phyloP scores from a whole-genome alignment of 2,329 filamentous ascomycete genomes.

The Stenocarpella maydis region DNA sequence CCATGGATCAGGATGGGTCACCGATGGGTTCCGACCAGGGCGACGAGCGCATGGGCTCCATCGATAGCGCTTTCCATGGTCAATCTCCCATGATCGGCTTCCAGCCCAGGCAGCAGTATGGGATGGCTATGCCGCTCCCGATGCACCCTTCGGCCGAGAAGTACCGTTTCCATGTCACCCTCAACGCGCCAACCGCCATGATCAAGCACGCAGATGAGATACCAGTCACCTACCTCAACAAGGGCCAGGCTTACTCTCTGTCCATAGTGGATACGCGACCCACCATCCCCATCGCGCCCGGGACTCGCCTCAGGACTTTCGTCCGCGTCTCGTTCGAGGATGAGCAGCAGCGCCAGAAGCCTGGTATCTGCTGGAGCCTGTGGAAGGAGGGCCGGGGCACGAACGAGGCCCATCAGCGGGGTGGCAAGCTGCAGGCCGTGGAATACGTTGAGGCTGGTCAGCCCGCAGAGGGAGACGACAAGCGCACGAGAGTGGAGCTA shows the following conservation, averaged over 20 bases:
- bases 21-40: constrained; percentile 66
- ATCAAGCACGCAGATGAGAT: constrained; percentile 89
- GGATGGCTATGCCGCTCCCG: constrained; percentile 54
- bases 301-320: constrained; percentile 84
- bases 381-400: constrained; percentile 98
- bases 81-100: constrained; percentile 68
- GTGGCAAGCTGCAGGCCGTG: constrained; percentile 91
- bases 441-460: constrained; percentile 82
- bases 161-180: constrained; percentile 88
- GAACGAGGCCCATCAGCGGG: constrained; percentile 92
- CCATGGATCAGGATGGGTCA: constrained; percentile 78
- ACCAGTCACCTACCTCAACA: constrained; percentile 97
- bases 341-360: constrained; percentile 87
- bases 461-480: constrained; percentile 68
- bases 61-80: constrained; percentile 69
- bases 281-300: constrained; percentile 63
- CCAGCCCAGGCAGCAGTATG: constrained; percentile 57
- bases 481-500: constrained; percentile 73
- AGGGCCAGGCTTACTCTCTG: constrained; percentile 92
- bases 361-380: constrained; percentile 73
- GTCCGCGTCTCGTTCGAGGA: constrained; percentile 98
- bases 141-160: constrained; percentile 68
- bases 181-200: constrained; percentile 97
- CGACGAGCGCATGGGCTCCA: constrained; percentile 58
- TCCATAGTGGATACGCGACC: constrained; percentile 81